Percentiles rank a stretch among this genome's conserved stretches.
These are phyloP conservation scores for Grosmannia serpens DNA, from an alignment of 2,329 filamentous ascomycete genomes.

Conservation along the genomic window DNA sequence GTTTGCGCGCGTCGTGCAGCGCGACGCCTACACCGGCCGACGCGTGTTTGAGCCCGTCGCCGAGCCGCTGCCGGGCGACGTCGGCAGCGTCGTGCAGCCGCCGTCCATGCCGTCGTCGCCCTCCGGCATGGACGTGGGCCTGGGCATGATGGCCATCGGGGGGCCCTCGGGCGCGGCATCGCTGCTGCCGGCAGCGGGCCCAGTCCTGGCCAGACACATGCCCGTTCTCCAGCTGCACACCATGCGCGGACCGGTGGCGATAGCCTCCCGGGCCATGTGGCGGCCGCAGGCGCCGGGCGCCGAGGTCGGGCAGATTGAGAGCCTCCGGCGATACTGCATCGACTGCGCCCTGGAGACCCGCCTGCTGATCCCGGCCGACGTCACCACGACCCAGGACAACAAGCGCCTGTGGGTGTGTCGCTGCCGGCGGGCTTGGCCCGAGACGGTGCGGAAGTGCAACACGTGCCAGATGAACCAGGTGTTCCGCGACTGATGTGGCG, in stretches of 20 bases:
- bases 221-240: not conserved
- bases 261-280: not conserved
- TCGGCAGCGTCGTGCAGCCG: not conserved
- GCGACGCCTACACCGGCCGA: slow-evolving; percentile 8
- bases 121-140: not conserved
- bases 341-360: slow-evolving; percentile 8
- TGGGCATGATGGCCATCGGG: not conserved
- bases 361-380: slow-evolving; percentile 6
- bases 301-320: slow-evolving; percentile 10
- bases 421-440: slow-evolving; percentile 2
- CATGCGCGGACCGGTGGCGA: not conserved
- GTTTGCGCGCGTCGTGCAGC: slow-evolving; percentile 8
- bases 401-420: slow-evolving; percentile 10
- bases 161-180: not conserved
- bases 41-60: slow-evolving; percentile 6
- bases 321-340: slow-evolving; percentile 12
- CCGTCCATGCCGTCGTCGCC: slow-evolving; percentile 4
- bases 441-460: slow-evolving; percentile 2
- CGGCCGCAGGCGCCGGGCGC: slow-evolving; percentile 8
- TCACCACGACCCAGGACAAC: slow-evolving; percentile 1
- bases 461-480: slow-evolving; percentile 8
- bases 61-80: not conserved
- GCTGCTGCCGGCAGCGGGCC: no score
- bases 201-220: no score
- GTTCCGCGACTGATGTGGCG: slow-evolving; percentile 2